These are phyloP conservation scores for Liriodendron chinense DNA, from an alignment of 164 flowering plant genomes.

Conservation along the genomic window DNA sequence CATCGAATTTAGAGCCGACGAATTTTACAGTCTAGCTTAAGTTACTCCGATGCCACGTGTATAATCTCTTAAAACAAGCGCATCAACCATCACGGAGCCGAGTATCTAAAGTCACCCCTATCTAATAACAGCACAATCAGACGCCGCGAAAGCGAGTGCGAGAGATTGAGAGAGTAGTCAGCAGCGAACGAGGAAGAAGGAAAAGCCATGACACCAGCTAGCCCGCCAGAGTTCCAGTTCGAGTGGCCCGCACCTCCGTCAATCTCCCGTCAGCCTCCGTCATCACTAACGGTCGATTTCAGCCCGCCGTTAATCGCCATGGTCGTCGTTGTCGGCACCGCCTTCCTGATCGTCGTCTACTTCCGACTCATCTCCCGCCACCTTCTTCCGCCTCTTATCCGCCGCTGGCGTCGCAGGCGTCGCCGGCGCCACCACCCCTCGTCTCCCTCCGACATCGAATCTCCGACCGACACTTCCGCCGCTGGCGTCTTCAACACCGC, in stretches of 20 bases:
- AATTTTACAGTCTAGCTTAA: neutral
- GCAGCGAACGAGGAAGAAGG: neutral
- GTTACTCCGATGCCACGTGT: neutral
- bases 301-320: slow-evolving; percentile 90
- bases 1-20: neutral
- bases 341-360: slow-evolving; percentile 76
- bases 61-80: neutral
- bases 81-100: no score
- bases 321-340: slow-evolving; percentile 81
- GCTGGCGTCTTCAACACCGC: slow-evolving; percentile 17
- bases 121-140: no score
- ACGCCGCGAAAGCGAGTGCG: neutral
- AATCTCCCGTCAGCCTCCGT: slow-evolving; percentile 11
- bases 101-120: no score
- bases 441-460: slow-evolving; percentile 43
- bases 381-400: slow-evolving; percentile 43
- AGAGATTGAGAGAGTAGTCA: neutral
- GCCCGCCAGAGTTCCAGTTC: slow-evolving; percentile 11
- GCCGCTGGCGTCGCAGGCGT: slow-evolving; percentile 25
- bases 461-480: slow-evolving; percentile 32
- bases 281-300: slow-evolving; percentile 54
- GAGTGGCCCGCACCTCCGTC: slow-evolving; percentile 21
- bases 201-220: neutral
- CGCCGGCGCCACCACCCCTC: slow-evolving; percentile 27
- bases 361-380: slow-evolving; percentile 81